Conservation (phyloP, 169 alveolate genomes). For the Plasmodium berghei region DNA sequence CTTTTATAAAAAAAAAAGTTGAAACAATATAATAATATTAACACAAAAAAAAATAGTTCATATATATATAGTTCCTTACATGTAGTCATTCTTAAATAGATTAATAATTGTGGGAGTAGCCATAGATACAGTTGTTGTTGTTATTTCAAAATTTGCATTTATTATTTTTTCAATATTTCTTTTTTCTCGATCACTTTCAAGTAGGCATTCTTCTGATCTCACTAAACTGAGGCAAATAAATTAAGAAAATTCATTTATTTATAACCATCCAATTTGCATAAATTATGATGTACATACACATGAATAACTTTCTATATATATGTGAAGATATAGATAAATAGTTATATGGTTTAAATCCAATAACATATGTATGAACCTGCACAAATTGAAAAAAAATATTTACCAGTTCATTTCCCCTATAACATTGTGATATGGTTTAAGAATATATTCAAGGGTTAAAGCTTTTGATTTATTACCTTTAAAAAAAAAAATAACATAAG, state of each 20-base stretch:
- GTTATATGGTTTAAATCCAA: too few species aligned
- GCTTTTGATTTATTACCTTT: constrained; percentile 7
- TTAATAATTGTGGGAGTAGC: constrained; percentile 40
- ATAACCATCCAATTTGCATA: too few species aligned
- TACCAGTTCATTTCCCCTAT: constrained; percentile 3
- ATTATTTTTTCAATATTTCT: constrained; percentile 36
- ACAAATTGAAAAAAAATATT: not conserved
- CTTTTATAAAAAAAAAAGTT: constrained; percentile 9
- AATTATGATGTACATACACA: too few species aligned
- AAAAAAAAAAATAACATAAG: not conserved
- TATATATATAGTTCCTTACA: constrained; percentile 4
- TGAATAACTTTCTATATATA: too few species aligned
- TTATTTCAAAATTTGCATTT: constrained; percentile 44
- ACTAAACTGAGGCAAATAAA: constrained; percentile 17
- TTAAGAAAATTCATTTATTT: not conserved
- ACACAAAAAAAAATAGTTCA: not conserved
- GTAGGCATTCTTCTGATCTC: constrained; percentile 31
- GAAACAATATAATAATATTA: not conserved
- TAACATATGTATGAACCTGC: not conserved
- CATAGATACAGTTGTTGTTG: constrained; percentile 16
- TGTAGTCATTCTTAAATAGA: constrained; percentile 21
- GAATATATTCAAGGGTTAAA: constrained; percentile 2
- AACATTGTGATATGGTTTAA: not conserved
- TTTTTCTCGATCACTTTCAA: constrained; percentile 29
- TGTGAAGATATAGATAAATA: not conserved